These are phyloP conservation scores for Plenodomus lindquistii DNA, from an alignment of 2,329 filamentous ascomycete genomes.

Conservation along the genomic window DNA sequence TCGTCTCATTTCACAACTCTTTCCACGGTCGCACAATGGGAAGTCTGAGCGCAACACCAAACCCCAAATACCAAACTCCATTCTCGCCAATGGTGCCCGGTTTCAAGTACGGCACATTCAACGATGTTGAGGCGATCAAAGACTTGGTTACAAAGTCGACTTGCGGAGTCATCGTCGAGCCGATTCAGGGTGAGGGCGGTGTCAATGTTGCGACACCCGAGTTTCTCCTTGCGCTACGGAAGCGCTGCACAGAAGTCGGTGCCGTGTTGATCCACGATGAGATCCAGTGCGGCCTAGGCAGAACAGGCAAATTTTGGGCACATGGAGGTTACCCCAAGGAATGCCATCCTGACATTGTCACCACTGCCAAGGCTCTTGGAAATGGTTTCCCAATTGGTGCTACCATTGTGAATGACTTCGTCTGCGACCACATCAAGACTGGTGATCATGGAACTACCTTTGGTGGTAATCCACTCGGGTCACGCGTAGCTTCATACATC, in stretches of 20 bases:
- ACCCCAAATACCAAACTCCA: constrained; percentile 95
- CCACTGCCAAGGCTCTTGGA: constrained; percentile 92
- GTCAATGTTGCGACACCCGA: constrained; percentile 81
- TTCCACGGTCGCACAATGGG: constrained; percentile 99
- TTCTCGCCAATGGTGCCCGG: constrained; percentile 96
- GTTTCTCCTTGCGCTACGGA: constrained; percentile 82
- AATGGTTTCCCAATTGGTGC: constrained; percentile 97
- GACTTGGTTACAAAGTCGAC: constrained; percentile 80
- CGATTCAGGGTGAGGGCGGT: constrained; percentile 95
- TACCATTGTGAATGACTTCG: constrained; percentile 67
- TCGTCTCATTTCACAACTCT: constrained; percentile 88
- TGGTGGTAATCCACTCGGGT: constrained; percentile 87
- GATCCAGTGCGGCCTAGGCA: constrained; percentile 90
- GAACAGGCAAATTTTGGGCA: constrained; percentile 90
- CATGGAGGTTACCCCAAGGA: constrained; percentile 73
- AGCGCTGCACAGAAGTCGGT: constrained; percentile 81
- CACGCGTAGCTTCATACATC: constrained; percentile 82
- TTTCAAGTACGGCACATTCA: constrained; percentile 84
- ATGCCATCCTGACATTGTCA: constrained; percentile 91
- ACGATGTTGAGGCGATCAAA: constrained; percentile 74
- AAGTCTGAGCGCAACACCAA: constrained; percentile 90
- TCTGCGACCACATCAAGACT: constrained; percentile 69
- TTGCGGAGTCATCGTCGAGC: constrained; percentile 93
- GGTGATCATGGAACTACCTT: constrained; percentile 95
- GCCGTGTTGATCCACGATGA: constrained; percentile 94